Percentiles rank a stretch among this genome's conserved stretches.
Evolutionary conservation across 257 asterid genomes (phyloP).

Genomic region (Nicotiana otophora): DNA sequence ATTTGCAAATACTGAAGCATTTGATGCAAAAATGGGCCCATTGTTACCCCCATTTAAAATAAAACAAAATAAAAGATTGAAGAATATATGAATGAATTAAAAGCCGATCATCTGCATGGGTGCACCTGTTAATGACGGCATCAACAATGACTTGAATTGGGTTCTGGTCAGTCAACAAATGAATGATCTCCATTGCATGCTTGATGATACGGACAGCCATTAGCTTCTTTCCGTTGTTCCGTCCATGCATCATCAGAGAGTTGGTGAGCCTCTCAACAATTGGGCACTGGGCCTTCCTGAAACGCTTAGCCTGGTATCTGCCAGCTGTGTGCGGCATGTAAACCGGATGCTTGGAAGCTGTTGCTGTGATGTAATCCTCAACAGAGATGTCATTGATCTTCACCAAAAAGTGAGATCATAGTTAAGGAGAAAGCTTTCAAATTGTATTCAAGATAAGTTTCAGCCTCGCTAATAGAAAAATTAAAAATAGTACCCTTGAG

Average conservation of each 20-base stretch:
- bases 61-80: no score
- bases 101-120: background rate
- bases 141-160: constrained; percentile 83
- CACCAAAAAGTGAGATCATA: background rate
- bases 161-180: constrained; percentile 69
- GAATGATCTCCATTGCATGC: constrained; percentile 90
- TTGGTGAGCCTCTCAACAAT: constrained; percentile 72
- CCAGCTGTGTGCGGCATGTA: constrained; percentile 84
- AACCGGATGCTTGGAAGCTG: constrained; percentile 60
- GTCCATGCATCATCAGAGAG: constrained; percentile 87
- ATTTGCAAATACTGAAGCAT: background rate
- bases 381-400: constrained; percentile 69
- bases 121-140: constrained; percentile 76
- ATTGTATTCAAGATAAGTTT: no score
- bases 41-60: no score
- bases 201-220: constrained; percentile 80
- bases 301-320: constrained; percentile 71
- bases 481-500: background rate
- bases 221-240: constrained; percentile 89
- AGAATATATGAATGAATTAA: no score
- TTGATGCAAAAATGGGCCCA: background rate
- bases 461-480: no score
- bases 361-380: constrained; percentile 84
- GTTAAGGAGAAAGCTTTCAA: background rate
- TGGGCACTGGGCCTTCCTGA: constrained; percentile 91